Conservation (phyloP, 2,329 filamentous ascomycete species). For the Sporothrix luriei region DNA sequence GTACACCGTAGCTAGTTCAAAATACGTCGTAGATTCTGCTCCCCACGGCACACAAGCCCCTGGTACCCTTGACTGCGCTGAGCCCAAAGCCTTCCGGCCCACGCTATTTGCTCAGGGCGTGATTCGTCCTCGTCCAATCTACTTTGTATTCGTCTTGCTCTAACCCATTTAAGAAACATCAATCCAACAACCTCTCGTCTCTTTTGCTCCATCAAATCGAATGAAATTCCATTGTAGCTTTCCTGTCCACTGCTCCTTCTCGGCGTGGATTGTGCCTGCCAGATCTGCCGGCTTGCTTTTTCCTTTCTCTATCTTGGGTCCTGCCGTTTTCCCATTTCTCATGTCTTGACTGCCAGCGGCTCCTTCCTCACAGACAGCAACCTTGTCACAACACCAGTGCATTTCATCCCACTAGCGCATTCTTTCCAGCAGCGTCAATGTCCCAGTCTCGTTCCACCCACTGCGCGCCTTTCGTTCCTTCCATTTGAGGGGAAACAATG, state of each 20-base stretch:
- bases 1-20: too few relatives aligned
- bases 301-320: conserved; percentile 7
- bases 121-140: conserved; percentile 24
- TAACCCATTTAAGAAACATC: conserved; percentile 40
- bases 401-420: conserved; percentile 12
- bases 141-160: conserved; percentile 31
- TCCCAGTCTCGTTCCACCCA: conserved; percentile 25
- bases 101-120: conserved; percentile 17
- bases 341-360: conserved; percentile 11
- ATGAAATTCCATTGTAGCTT: too few relatives aligned
- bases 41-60: not conserved
- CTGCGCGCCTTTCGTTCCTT: conserved; percentile 41
- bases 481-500: conserved; percentile 47
- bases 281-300: conserved; percentile 15
- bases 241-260: not conserved
- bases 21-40: conserved; percentile 7
- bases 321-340: conserved; percentile 1
- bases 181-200: conserved; percentile 21
- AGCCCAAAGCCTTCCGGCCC: conserved; percentile 14
- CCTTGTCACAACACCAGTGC: conserved; percentile 20
- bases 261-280: conserved; percentile 17
- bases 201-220: not conserved
- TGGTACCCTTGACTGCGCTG: conserved; percentile 19
- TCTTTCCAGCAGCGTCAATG: conserved; percentile 4
- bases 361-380: conserved; percentile 5